Base-by-base conservation (phyloP, 2,329 filamentous ascomycete genomes). In the Aspergillus sp. region DNA sequence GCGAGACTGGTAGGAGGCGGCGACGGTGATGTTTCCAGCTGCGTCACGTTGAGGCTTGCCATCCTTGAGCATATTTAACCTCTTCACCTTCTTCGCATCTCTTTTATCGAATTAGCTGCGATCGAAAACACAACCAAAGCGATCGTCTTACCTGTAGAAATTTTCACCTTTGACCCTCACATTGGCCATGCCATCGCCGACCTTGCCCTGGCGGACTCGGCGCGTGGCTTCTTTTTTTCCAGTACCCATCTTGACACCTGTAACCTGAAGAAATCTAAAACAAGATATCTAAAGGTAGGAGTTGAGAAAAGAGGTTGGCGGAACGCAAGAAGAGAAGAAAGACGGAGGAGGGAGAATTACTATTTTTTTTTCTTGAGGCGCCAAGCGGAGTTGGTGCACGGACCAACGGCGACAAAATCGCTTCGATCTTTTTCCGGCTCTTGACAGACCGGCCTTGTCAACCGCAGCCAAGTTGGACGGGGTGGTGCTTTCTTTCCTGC, bases 121-220 rank as follows among this genome's bases (percentile, higher is more conserved):
- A 47, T 48, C 55, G 7, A 43, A 25, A 13, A 4, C 17, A 4
- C 5, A 45, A 17, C 4, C 34, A 15, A 1, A 9, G 3, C 17
- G 15, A 45, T 2, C n/a, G n/a, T 53, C 83, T 68, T 82, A 90
- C 85, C 91, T 88, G 83, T 98, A 98, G 82, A 98, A 99, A 83
- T 98, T 98, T 84, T 98, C 94, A 81, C 95, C 95, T 82, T 99
- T 99, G 71, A 88, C 84, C 73, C 89, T 92, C 74, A 98, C 91
- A 81, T 98, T 98, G 72, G 82, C 88, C 87, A 97, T 92, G 77
- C 92, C 92, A 87, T 95, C 90, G 68, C 87, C 86, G 54, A 86
- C 86, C 82, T 93, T 94, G 70, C 92, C 92, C 85, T 97, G 89
- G 77, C 93, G 91, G 82, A 85, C 85, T 77, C 91, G 90, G 81